A percentile compares a stretch with the other conserved stretches of the same genome.
phyloP scores from a whole-genome alignment of 352 stramenopile species.

The Phytophthora europaea region DNA sequence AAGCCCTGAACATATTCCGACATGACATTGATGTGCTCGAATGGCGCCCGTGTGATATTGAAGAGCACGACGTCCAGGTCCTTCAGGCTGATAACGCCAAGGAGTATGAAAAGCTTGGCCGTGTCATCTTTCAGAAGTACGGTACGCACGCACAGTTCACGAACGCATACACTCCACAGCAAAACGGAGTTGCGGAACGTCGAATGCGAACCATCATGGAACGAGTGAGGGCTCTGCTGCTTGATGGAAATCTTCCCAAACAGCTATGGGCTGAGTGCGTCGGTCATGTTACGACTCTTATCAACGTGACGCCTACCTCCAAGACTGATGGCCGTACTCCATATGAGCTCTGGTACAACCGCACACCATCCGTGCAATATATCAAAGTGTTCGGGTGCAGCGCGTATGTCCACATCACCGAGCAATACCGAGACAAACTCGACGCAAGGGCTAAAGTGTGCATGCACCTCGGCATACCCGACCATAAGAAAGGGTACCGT shows the following conservation, averaged over 20 bases:
- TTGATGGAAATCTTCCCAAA: conserved; percentile 1
- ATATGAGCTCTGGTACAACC: conserved; percentile 19
- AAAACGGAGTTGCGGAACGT: conserved; percentile 13
- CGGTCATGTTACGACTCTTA: conserved; percentile 12
- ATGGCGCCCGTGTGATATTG: not conserved
- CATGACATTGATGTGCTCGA: conserved; percentile 4
- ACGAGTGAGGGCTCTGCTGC: not conserved
- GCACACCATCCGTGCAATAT: conserved; percentile 10
- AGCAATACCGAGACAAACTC: conserved; percentile 19
- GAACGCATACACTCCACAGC: conserved; percentile 17
- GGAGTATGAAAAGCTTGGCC: conserved; percentile 9
- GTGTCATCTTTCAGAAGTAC: conserved; percentile 8
- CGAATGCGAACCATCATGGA: conserved; percentile 14
- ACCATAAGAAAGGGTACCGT: conserved; percentile 12
- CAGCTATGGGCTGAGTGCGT: conserved; percentile 11
- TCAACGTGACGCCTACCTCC: conserved; percentile 12
- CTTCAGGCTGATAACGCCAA: conserved; percentile 7
- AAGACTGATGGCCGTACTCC: conserved; percentile 1
- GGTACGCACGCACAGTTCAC: conserved; percentile 16
- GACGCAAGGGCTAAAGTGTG: conserved; percentile 8
- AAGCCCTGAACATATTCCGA: conserved; percentile 16
- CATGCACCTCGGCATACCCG: conserved; percentile 9
- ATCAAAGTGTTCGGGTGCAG: conserved; percentile 16
- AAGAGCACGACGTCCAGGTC: not conserved
- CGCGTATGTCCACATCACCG: conserved; percentile 4